Percentiles rank a stretch among this genome's conserved stretches.
phyloP scores from a whole-genome alignment of 2,329 filamentous ascomycete genomes.

The Coniochaeta sp. region DNA sequence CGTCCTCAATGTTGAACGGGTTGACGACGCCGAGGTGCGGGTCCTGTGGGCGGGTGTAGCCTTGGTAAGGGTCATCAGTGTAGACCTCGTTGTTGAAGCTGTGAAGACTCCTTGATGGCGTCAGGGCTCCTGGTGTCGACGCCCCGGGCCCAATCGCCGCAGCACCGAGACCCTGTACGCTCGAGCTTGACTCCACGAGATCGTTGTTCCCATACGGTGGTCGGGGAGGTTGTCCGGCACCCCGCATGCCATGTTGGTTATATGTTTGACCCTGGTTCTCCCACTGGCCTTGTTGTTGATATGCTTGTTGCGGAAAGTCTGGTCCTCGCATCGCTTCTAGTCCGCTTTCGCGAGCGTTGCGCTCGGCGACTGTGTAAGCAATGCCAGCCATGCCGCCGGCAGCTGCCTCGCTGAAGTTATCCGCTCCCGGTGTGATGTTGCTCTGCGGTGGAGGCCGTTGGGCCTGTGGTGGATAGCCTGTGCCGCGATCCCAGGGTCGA shows the following conservation, averaged over 20 bases:
- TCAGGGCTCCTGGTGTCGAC: constrained; percentile 24
- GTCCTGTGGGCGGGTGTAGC: constrained; percentile 43
- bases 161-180: constrained; percentile 30
- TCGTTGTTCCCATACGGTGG: constrained; percentile 10
- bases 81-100: constrained; percentile 39
- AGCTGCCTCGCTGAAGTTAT: constrained; percentile 59
- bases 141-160: constrained; percentile 24
- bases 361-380: constrained; percentile 58
- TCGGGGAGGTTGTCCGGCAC: constrained; percentile 5
- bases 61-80: constrained; percentile 61
- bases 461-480: constrained; percentile 16
- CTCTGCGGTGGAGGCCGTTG: constrained; percentile 20
- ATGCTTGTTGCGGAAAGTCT: constrained; percentile 18
- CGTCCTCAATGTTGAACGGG: constrained; percentile 75
- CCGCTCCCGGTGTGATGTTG: constrained; percentile 53
- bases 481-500: constrained; percentile 15
- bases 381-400: constrained; percentile 62
- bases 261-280: constrained; percentile 10
- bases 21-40: constrained; percentile 56
- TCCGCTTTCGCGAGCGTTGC: constrained; percentile 57
- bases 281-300: constrained; percentile 15
- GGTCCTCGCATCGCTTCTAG: constrained; percentile 49
- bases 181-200: constrained; percentile 31
- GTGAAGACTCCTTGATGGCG: constrained; percentile 40
- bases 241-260: constrained; percentile 10